Evolutionary conservation across 108 stramenopile species (phyloP).

Genomic region (Ochromonas danica): DNA sequence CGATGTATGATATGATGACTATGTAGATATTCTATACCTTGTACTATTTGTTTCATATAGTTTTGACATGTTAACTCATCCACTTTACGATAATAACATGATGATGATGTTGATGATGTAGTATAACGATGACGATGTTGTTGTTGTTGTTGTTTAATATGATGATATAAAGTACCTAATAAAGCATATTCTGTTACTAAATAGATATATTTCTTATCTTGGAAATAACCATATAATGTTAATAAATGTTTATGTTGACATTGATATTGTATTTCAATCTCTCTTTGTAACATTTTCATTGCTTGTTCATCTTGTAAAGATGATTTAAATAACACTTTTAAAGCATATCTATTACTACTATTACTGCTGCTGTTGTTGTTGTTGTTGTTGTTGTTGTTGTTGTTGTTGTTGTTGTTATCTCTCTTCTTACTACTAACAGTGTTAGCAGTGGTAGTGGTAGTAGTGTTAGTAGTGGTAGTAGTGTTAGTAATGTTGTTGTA

Average conservation of each 20-base stretch:
- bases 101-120: no score
- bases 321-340: constrained; percentile 58
- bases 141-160: no score
- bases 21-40: constrained; percentile 49
- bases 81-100: no score
- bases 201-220: constrained; percentile 50
- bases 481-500: no score
- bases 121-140: not conserved
- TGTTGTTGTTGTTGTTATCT: no score
- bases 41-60: constrained; percentile 39
- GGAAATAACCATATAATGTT: constrained; percentile 50
- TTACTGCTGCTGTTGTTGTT: no score
- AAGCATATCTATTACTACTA: no score
- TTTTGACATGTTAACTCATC: not conserved
- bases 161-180: constrained; percentile 56
- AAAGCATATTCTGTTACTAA: constrained; percentile 56
- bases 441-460: no score
- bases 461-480: no score
- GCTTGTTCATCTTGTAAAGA: constrained; percentile 7
- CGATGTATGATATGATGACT: constrained; percentile 53
- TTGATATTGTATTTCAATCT: constrained; percentile 52
- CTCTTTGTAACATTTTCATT: constrained; percentile 44
- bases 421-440: no score
- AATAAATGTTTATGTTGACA: constrained; percentile 56
- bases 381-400: constrained; percentile 82